Conservation (phyloP, 2,329 filamentous ascomycete species). For the Botrytis squamosa region DNA sequence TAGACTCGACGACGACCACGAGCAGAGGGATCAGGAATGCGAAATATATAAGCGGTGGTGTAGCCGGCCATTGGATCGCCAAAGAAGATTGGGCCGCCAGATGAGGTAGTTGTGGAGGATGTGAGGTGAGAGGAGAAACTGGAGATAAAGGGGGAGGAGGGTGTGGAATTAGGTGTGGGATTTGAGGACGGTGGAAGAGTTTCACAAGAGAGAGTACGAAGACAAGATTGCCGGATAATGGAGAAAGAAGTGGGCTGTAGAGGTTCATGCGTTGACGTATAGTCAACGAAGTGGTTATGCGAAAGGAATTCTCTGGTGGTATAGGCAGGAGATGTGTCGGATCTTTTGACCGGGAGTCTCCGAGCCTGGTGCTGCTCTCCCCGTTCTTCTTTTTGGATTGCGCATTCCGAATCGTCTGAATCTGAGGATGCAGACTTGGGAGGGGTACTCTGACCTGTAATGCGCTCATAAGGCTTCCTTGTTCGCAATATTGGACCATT, state of each 20-base stretch:
- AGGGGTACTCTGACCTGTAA: conserved; percentile 43
- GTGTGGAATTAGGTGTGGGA: conserved; percentile 43
- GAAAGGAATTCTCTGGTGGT: conserved; percentile 46
- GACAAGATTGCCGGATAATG: conserved; percentile 63
- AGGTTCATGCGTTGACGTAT: conserved; percentile 67
- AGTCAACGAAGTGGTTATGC: conserved; percentile 65
- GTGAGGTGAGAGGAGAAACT: conserved; percentile 39
- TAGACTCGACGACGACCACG: conserved; percentile 69
- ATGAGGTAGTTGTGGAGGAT: conserved; percentile 50
- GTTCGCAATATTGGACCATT: conserved; percentile 58
- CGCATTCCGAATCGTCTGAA: conserved; percentile 35
- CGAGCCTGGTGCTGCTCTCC: conserved; percentile 22
- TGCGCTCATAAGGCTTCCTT: conserved; percentile 58
- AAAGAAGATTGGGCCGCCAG: conserved; percentile 67
- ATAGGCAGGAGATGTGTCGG: conserved; percentile 34
- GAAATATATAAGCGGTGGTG: conserved; percentile 69
- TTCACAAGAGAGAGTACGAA: conserved; percentile 66
- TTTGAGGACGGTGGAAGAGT: conserved; percentile 53
- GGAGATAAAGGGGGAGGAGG: conserved; percentile 44
- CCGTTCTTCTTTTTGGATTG: conserved; percentile 27
- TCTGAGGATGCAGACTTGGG: conserved; percentile 36
- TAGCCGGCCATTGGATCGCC: conserved; percentile 64
- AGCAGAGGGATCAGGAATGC: conserved; percentile 65
- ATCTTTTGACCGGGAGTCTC: conserved; percentile 22
- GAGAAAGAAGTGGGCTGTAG: conserved; percentile 61